A percentile compares a stretch with the other conserved stretches of the same genome.
phyloP scores from a whole-genome alignment of 495 filamentous ascomycete genomes.

The Tuber magnatum region DNA sequence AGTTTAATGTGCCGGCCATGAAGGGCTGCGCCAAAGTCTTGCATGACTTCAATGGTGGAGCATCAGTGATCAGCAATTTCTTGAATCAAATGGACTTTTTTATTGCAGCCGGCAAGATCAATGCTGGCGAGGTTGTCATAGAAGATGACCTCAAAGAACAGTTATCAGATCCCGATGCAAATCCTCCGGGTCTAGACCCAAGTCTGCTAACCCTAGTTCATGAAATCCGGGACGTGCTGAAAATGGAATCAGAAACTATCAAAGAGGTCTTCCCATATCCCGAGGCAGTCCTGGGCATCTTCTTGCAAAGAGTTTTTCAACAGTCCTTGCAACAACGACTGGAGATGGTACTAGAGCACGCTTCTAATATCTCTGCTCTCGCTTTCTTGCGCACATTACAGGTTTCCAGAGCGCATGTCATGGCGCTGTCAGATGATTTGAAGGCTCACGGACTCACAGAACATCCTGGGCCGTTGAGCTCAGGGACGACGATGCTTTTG shows the following conservation, averaged over 20 bases:
- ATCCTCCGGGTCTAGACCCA: slow-evolving; percentile 84
- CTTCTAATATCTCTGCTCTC: slow-evolving; percentile 77
- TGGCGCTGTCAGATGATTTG: slow-evolving; percentile 77
- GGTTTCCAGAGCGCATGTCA: slow-evolving; percentile 77
- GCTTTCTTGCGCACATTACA: slow-evolving; percentile 89
- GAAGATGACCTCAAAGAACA: slow-evolving; percentile 57
- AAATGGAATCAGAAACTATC: slow-evolving; percentile 93
- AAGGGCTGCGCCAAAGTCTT: slow-evolving; percentile 79
- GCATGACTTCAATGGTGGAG: slow-evolving; percentile 89
- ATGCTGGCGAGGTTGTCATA: slow-evolving; percentile 42
- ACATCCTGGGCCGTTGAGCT: slow-evolving; percentile 81
- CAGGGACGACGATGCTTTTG: slow-evolving; percentile 72
- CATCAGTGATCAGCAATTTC: slow-evolving; percentile 87
- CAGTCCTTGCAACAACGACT: slow-evolving; percentile 93
- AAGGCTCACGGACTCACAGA: slow-evolving; percentile 93
- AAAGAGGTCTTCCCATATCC: slow-evolving; percentile 92
- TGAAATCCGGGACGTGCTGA: slow-evolving; percentile 87
- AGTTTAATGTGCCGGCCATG: slow-evolving; percentile 94
- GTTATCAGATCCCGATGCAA: slow-evolving; percentile 86
- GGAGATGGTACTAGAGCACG: slow-evolving; percentile 93
- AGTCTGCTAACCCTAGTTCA: slow-evolving; percentile 85
- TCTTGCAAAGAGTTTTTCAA: slow-evolving; percentile 91
- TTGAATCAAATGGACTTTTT: slow-evolving; percentile 99
- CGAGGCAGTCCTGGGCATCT: slow-evolving; percentile 83
- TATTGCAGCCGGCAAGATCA: slow-evolving; percentile 89